Evolutionary conservation across 75 land plant genomes (phyloP), one percentile per base, ranked within the genome.

Genomic region (Picea sitchensis): DNA sequence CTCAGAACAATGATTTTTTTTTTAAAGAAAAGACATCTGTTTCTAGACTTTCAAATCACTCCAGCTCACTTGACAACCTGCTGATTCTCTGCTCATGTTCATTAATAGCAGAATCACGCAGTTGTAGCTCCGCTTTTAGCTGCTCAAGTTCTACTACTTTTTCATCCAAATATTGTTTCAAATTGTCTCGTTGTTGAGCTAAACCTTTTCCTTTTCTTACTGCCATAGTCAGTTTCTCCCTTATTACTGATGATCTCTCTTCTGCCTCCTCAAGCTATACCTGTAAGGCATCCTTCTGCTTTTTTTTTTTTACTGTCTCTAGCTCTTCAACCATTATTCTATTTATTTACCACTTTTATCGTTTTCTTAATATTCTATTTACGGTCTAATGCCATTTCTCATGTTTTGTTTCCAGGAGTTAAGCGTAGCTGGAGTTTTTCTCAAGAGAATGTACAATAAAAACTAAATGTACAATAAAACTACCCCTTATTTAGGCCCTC

Each of bases 111-210:
- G 86, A 85, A 14, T 80, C 83, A 78, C 76, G 59, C 31, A 47
- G 78, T 1, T 65, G 77, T 23, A 79, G 71, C 82, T 88, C 92
- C 58, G 65, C 79, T 71, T 77, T 87, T 88, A 59, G 83, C 91
- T 59, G 0, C 15, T 85, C 86, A n/a, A 92, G 30, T 79, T 90
- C 85, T 20, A 77, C 78, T 63, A 64, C 88, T 82, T 85, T 78
- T 80, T 88, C 91, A 69, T 87, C 92, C 75, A 96, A 32, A 20
- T 81, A 78, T 72, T 91, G 90, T 67, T 93, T 97, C 85, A 97
- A 79, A 58, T 26, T 26, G 0, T 26, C 26, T 26, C 26, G 26
- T 26, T 26, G 26, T 26, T 26, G 26, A 26, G 26, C 26, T 26
- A 26, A 26, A 26, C 26, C 26, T 26, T 26, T 26, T 26, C 26